Evolutionary conservation across 1,139 yeast species (phyloP).

Genomic region (Yamadazyma dendronema): DNA sequence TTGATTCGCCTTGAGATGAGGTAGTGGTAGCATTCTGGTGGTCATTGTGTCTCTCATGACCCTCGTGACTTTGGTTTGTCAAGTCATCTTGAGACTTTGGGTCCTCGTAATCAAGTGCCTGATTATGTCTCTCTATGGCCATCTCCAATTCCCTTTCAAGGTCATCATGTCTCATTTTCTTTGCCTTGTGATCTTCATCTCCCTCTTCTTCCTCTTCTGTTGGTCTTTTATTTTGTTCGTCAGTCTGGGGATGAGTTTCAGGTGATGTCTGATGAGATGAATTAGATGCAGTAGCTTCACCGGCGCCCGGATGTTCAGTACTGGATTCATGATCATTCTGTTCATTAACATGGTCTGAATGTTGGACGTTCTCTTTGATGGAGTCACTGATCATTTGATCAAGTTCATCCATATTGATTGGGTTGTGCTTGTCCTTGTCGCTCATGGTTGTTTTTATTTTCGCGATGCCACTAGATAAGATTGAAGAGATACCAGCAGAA

Average conservation of each 20-base stretch:
- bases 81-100: too few relatives aligned
- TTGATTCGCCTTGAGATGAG: too few relatives aligned
- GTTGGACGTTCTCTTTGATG: conserved; percentile 4
- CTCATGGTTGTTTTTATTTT: conserved; percentile 9
- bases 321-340: not conserved
- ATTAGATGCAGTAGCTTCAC: not conserved
- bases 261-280: not conserved
- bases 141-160: conserved; percentile 14
- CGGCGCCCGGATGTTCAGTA: not conserved
- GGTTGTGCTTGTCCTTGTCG: conserved; percentile 6
- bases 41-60: not conserved
- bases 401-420: conserved; percentile 14
- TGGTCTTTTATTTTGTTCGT: conserved; percentile 1
- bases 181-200: not conserved
- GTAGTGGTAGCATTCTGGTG: too few relatives aligned
- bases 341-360: not conserved
- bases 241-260: not conserved
- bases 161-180: conserved; percentile 2
- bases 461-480: conserved; percentile 1
- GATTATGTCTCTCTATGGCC: conserved; percentile 9
- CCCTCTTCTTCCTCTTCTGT: too few relatives aligned
- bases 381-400: conserved; percentile 14
- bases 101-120: not conserved
- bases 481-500: too few relatives aligned
- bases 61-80: too few relatives aligned